Percentiles rank a stretch among this genome's conserved stretches.
These are phyloP conservation scores for Ascochyta koolunga DNA, from an alignment of 2,329 filamentous ascomycete genomes.

Conservation along the genomic window DNA sequence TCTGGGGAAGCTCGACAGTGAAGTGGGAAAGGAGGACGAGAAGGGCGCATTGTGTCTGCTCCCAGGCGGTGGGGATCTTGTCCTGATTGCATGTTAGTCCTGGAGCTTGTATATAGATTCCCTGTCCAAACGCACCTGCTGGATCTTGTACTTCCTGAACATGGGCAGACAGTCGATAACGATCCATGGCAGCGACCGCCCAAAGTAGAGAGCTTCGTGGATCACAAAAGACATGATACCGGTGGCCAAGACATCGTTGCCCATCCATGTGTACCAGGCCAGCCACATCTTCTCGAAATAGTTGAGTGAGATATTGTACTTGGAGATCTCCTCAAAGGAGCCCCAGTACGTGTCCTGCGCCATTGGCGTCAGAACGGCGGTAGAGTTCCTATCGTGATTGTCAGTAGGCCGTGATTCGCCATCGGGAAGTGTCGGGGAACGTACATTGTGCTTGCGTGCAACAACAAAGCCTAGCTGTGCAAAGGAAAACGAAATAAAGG, in stretches of 20 bases:
- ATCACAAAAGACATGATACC: constrained; percentile 97
- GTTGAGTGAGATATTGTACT: constrained; percentile 85
- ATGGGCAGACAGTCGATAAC: constrained; percentile 86
- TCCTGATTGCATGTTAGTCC: constrained; percentile 49
- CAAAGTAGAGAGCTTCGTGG: constrained; percentile 95
- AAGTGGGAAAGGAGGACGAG: constrained; percentile 95
- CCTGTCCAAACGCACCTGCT: constrained; percentile 66
- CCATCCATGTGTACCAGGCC: constrained; percentile 96
- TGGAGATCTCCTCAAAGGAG: constrained; percentile 68
- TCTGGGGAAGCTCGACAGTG: constrained; percentile 96
- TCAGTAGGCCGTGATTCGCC: constrained; percentile 25
- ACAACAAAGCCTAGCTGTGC: constrained; percentile 15
- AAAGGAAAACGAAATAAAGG: constrained; percentile 6
- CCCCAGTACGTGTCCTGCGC: constrained; percentile 67
- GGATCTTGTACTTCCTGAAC: constrained; percentile 94
- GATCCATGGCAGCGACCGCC: constrained; percentile 87
- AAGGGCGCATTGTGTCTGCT: constrained; percentile 93
- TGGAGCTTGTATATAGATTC: background rate
- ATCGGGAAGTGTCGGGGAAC: constrained; percentile 16
- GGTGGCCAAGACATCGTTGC: constrained; percentile 94
- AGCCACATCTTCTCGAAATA: constrained; percentile 88
- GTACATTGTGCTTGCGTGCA: constrained; percentile 33
- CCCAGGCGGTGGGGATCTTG: constrained; percentile 89
- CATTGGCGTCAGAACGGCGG: constrained; percentile 43
- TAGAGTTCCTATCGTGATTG: constrained; percentile 42